phyloP scores from a whole-genome alignment of 1,139 yeast genomes.

The Suzukiozyma palmioleophila region DNA sequence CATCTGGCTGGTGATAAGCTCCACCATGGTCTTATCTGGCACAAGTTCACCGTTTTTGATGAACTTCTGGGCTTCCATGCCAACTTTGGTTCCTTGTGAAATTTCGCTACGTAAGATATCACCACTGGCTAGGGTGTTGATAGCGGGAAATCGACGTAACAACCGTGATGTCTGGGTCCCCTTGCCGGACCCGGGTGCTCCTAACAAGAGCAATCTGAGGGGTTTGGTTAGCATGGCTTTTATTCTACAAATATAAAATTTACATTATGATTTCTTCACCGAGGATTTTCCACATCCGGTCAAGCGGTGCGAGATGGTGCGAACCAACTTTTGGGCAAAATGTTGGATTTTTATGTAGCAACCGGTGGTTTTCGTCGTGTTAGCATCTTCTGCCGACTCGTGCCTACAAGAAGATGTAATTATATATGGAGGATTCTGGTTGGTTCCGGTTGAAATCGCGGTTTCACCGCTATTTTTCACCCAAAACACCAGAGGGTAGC shows the following conservation, averaged over 20 bases:
- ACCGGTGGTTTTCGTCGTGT: no score
- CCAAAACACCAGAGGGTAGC: no score
- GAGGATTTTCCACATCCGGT: not conserved
- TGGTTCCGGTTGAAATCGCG: no score
- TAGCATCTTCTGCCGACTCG: no score
- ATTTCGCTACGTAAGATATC: slow-evolving; percentile 74
- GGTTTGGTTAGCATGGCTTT: slow-evolving; percentile 27
- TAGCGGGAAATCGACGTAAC: slow-evolving; percentile 47
- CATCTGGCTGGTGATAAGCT: slow-evolving; percentile 52
- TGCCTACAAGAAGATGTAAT: no score
- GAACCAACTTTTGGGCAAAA: no score
- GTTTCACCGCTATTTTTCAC: no score
- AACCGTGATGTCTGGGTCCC: slow-evolving; percentile 80
- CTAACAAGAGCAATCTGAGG: slow-evolving; percentile 65
- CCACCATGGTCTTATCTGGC: slow-evolving; percentile 68
- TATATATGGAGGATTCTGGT: no score
- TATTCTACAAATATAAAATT: not conserved
- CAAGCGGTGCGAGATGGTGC: not conserved
- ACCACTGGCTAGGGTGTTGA: slow-evolving; percentile 71
- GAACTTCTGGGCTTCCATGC: slow-evolving; percentile 51
- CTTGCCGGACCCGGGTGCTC: slow-evolving; percentile 95
- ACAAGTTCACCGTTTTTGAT: slow-evolving; percentile 64
- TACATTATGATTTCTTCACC: not conserved
- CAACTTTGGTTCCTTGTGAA: slow-evolving; percentile 49
- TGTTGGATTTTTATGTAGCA: no score